Evolutionary conservation across 1,284 basidiomycete genomes (phyloP).

Genomic region (Ustilago nuda): DNA sequence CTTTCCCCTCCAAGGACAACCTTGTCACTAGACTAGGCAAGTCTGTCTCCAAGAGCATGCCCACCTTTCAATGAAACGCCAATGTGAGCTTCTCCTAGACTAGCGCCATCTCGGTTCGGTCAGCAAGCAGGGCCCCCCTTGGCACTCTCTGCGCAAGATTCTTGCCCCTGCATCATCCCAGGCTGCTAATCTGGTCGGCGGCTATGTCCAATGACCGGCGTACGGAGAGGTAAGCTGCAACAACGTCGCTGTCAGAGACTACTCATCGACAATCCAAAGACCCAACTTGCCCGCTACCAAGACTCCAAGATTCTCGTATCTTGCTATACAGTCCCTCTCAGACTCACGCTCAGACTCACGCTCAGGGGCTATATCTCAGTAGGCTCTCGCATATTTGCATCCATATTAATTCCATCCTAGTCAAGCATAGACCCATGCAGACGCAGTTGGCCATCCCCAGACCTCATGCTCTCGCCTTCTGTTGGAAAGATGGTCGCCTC

Average conservation of each 20-base stretch:
- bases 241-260: not conserved
- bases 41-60: not conserved
- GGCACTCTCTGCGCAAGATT: too few relatives aligned
- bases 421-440: not conserved
- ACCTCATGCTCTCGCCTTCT: constrained; percentile 7
- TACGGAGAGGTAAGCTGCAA: not conserved
- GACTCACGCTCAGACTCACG: too few relatives aligned
- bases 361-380: not conserved
- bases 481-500: constrained; percentile 6
- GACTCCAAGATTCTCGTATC: too few relatives aligned
- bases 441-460: constrained; percentile 10
- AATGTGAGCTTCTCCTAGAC: not conserved
- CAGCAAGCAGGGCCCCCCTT: not conserved
- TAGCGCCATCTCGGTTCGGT: not conserved
- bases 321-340: too few relatives aligned
- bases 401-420: not conserved
- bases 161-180: constrained; percentile 12
- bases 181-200: constrained; percentile 6
- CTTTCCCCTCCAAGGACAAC: not conserved
- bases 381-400: not conserved
- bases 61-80: not conserved
- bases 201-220: not conserved
- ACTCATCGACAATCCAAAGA: not conserved
- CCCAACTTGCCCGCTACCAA: not conserved
- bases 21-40: too few relatives aligned